These are phyloP conservation scores for Blastobotrys parvus DNA, from an alignment of 805 yeast species.

Conservation along the genomic window DNA sequence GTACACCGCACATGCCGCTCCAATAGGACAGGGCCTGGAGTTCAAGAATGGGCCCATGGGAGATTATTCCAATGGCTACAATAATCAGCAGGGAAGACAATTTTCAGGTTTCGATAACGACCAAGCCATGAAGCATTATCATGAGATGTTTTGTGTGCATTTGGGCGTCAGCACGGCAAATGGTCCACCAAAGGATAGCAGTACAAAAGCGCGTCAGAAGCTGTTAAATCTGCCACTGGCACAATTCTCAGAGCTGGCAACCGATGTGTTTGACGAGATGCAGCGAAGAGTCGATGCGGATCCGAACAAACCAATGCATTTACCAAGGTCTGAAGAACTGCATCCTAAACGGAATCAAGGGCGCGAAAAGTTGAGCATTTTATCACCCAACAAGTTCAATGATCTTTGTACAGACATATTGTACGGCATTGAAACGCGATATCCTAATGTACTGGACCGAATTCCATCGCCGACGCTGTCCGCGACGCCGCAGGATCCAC, in stretches of 20 bases:
- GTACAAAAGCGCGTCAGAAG: slow-evolving; percentile 68
- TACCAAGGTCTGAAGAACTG: slow-evolving; percentile 62
- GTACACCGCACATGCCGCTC: too few relatives aligned
- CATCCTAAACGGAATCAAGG: slow-evolving; percentile 96
- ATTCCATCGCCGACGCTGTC: not conserved
- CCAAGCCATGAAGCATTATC: slow-evolving; percentile 4
- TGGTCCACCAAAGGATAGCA: not conserved
- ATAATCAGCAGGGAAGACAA: not conserved
- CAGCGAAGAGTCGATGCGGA: slow-evolving; percentile 52
- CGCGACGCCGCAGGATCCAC: not conserved
- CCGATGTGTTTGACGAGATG: slow-evolving; percentile 92
- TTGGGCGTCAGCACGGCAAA: slow-evolving; percentile 1
- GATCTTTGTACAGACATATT: slow-evolving; percentile 87
- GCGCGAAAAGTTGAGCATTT: slow-evolving; percentile 76
- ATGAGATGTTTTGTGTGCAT: slow-evolving; percentile 13
- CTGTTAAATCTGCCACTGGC: slow-evolving; percentile 64
- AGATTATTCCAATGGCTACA: not conserved
- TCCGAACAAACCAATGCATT: slow-evolving; percentile 33
- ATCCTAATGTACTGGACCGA: slow-evolving; percentile 27
- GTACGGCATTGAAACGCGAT: slow-evolving; percentile 76
- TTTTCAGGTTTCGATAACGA: slow-evolving; percentile 1
- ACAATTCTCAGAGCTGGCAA: slow-evolving; percentile 83
- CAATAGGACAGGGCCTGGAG: too few relatives aligned
- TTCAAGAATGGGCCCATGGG: too few relatives aligned
- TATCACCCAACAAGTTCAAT: slow-evolving; percentile 74